phyloP scores from a whole-genome alignment of 495 filamentous ascomycete genomes.

The Aspergillus wentii region DNA sequence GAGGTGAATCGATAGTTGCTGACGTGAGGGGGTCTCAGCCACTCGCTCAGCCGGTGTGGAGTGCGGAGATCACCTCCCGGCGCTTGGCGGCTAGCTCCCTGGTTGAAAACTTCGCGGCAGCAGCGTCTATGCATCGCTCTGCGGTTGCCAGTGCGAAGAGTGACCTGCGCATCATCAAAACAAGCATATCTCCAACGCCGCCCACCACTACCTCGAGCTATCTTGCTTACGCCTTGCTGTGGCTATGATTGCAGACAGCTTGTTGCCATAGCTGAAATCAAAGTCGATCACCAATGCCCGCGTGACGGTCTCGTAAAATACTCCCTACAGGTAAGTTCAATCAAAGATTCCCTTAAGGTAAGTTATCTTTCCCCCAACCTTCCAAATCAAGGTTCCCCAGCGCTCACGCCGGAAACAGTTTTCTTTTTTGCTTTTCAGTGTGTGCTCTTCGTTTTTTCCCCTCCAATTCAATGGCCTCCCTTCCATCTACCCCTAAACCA shows the following conservation, averaged over 20 bases:
- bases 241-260: too few relatives aligned
- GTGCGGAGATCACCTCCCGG: not conserved
- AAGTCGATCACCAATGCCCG: too few relatives aligned
- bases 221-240: too few relatives aligned
- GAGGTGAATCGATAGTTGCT: too few relatives aligned
- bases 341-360: slow-evolving; percentile 9
- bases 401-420: not conserved
- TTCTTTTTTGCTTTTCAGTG: slow-evolving; percentile 3
- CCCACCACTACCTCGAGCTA: too few relatives aligned
- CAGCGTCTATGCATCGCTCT: too few relatives aligned
- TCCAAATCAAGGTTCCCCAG: not conserved
- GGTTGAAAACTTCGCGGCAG: not conserved
- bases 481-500: slow-evolving; percentile 60
- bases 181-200: not conserved
- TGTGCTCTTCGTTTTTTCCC: not conserved
- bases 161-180: not conserved
- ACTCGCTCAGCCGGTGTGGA: too few relatives aligned
- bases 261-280: too few relatives aligned
- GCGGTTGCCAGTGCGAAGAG: not conserved
- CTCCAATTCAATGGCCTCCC: slow-evolving; percentile 33
- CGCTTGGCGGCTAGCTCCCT: not conserved
- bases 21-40: too few relatives aligned
- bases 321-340: slow-evolving; percentile 13
- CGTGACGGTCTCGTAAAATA: too few relatives aligned
- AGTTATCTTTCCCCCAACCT: not conserved